A percentile compares a stretch with the other conserved stretches of the same genome.
Evolutionary conservation across 768 basidiomycete genomes (phyloP).

Genomic region (Phylloporus scabripes): DNA sequence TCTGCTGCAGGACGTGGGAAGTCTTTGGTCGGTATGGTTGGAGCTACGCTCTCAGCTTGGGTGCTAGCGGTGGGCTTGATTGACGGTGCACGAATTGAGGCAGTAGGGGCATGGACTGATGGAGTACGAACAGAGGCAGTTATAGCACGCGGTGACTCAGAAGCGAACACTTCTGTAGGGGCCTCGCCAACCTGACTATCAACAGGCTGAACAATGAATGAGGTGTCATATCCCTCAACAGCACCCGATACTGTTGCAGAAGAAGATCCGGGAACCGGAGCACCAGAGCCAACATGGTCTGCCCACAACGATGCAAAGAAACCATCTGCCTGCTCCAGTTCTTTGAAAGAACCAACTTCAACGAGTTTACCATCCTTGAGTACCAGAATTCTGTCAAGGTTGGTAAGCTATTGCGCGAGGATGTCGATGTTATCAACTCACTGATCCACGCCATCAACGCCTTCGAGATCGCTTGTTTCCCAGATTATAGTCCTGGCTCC

Average conservation of each 20-base stretch:
- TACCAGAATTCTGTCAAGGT: constrained; percentile 66
- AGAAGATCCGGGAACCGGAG: constrained; percentile 33
- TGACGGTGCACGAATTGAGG: constrained; percentile 17
- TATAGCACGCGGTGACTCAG: constrained; percentile 14
- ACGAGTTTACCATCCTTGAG: constrained; percentile 86
- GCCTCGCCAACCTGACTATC: constrained; percentile 17
- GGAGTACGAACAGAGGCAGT: constrained; percentile 15
- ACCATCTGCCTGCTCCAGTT: constrained; percentile 66
- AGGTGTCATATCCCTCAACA: constrained; percentile 25
- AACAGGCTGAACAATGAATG: constrained; percentile 11
- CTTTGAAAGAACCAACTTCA: constrained; percentile 76
- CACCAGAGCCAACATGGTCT: constrained; percentile 64
- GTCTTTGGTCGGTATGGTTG: constrained; percentile 28
- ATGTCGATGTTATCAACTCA: constrained; percentile 28
- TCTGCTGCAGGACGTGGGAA: constrained; percentile 23
- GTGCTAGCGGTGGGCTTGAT: constrained; percentile 21
- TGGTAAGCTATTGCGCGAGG: background rate
- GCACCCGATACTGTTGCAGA: constrained; percentile 22
- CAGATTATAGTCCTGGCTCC: constrained; percentile 25
- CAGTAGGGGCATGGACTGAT: constrained; percentile 13
- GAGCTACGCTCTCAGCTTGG: constrained; percentile 21
- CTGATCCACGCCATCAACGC: constrained; percentile 58
- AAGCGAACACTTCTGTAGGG: background rate
- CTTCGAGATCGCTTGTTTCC: constrained; percentile 28
- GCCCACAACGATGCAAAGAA: constrained; percentile 87